Base-by-base conservation (phyloP, 208 protist genomes). In the Herpetomonas samuelpessoai region DNA sequence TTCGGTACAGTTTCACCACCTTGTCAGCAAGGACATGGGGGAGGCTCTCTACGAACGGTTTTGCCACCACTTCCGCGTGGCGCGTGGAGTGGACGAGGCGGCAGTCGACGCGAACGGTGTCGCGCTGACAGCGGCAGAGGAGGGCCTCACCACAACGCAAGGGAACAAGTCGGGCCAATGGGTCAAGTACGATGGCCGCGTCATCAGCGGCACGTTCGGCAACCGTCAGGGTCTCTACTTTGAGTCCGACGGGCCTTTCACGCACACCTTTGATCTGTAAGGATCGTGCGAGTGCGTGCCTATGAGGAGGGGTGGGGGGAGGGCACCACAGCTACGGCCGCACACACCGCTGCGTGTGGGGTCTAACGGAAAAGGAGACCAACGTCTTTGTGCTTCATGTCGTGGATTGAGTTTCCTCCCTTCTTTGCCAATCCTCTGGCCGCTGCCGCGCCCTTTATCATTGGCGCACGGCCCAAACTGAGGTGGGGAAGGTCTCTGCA, bases 231-330 rank as follows among this genome's bases (percentile, higher is more conserved):
- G 79, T 0, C 70, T 94, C 1, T 38, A 53, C 38, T 62, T 96
- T 12, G 83, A 88, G 58, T 91, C 88, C 3, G 76, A 88, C 28
- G 86, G 91, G 0, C 88, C 91, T 2, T 88, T 95, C 35, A 86
- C 83, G 1, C 91, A 96, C 72, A 66, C 68, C 3, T 80, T 96
- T 19, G 91, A 96, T 39, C 51, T 93, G 26, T 91, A 57, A 76
- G 10, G 3, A 28, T n/a, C n/a, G n/a, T n/a, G n/a, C n/a, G n/a
- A n/a, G n/a, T n/a, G n/a, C n/a, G n/a, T n/a, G n/a, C n/a, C n/a
- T n/a, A n/a, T n/a, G n/a, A n/a, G n/a, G n/a, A n/a, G n/a, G n/a
- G n/a, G n/a, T n/a, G n/a, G n/a, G n/a, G n/a, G n/a, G n/a, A n/a
- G n/a, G n/a, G n/a, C n/a, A n/a, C n/a, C n/a, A n/a, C n/a, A n/a